Base-by-base conservation (phyloP, 2,329 filamentous ascomycete species). In the Botrytis fragariae region DNA sequence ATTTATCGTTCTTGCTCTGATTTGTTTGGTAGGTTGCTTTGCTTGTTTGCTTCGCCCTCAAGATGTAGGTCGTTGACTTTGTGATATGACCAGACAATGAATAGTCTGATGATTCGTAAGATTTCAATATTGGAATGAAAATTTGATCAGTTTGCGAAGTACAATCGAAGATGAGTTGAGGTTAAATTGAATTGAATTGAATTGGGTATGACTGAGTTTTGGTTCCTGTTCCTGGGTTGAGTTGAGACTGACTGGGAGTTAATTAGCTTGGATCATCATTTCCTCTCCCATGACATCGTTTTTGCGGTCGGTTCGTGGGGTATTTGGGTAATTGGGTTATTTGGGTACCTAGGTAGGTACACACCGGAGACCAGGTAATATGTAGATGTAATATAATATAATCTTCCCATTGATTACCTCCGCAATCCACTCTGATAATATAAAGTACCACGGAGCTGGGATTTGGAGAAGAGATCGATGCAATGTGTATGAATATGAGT, bases 261-360 rank as follows among this genome's bases (percentile, higher is more conserved):
- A 25, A 35, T 35, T 69, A 69, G 67, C 67, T 54, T 69, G 48
- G 35, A 69, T 68, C 22, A 61, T 10, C 59, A 61, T 20, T 39
- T 57, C n/a, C 67, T 69, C 48, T 42, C 67, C 67, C 65, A 69
- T 69, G 67, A 69, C 67, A 69, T 69, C 67, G 67, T 69, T 54
- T 54, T 54, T 54, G 51, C 51, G 51, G 25, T 29, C n/a, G 51
- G 10, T 54, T 44, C 67, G 67, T 69, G 67, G 67, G 67, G 67
- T 69, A 69, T 60, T 69, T 35, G n/a, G n/a, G 25, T 54, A 29
- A 29, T 54, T 29, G 51, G 48, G 48, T n/a, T n/a, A 22, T 3
- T 9, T 22, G 16, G 42, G 42, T 44, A 14, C 12, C 12, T 42
- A 14, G 39, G 10, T 42, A 14, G 39, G 3, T 42, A 42, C 39